phyloP scores from a whole-genome alignment of 2,329 filamentous ascomycete species.

The Sclerotinia sclerotiorum region DNA sequence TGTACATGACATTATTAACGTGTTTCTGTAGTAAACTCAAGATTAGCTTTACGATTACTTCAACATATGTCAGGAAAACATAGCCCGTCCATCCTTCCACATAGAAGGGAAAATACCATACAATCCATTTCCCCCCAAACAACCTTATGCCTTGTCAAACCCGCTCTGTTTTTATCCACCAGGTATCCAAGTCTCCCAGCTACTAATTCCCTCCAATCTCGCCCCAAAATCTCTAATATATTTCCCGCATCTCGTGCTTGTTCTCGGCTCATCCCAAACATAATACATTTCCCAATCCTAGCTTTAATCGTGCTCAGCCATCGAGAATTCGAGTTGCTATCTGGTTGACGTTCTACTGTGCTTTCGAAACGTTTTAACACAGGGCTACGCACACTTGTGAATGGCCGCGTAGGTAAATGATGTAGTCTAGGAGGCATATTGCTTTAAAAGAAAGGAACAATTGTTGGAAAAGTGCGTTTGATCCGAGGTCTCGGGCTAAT shows the following conservation, averaged over 20 bases:
- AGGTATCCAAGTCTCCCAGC: slow-evolving; percentile 76
- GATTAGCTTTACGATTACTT: neutral
- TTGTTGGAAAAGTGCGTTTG: neutral
- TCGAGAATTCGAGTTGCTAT: slow-evolving; percentile 41
- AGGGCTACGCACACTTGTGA: neutral
- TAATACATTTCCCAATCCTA: slow-evolving; percentile 72
- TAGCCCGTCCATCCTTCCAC: neutral
- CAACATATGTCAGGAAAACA: neutral
- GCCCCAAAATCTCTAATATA: slow-evolving; percentile 59
- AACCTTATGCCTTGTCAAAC: slow-evolving; percentile 65
- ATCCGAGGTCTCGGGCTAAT: neutral
- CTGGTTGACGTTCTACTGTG: neutral
- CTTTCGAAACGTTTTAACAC: neutral
- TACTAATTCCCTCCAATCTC: slow-evolving; percentile 69
- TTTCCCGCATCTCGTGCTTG: slow-evolving; percentile 59
- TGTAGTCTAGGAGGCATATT: slow-evolving; percentile 1
- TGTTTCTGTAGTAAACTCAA: slow-evolving; percentile 55
- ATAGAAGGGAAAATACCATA: slow-evolving; percentile 49
- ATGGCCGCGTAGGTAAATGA: neutral
- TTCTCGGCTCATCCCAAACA: slow-evolving; percentile 62
- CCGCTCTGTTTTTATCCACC: slow-evolving; percentile 59
- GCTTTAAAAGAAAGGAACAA: neutral
- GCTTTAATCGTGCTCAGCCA: slow-evolving; percentile 70
- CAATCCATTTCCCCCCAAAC: slow-evolving; percentile 83
- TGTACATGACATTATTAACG: slow-evolving; percentile 85